Conservation (phyloP, 2,329 filamentous ascomycete genomes). For the Exophiala aquamarina region DNA sequence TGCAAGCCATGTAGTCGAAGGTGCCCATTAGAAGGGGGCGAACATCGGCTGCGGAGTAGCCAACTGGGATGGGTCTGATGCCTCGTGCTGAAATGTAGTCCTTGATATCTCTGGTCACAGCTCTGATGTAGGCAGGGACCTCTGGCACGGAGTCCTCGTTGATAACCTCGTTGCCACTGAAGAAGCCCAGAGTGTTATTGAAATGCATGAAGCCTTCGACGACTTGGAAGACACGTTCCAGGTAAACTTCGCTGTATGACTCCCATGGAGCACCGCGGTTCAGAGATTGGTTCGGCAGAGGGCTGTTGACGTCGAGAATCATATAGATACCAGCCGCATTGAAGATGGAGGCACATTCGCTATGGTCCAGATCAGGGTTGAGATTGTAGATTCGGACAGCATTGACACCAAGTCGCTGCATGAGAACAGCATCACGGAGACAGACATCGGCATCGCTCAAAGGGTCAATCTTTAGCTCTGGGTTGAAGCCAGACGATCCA, state of each 20-base stretch:
- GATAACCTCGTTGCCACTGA: conserved; percentile 68
- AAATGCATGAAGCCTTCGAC: conserved; percentile 68
- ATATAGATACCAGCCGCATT: conserved; percentile 67
- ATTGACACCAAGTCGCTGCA: conserved; percentile 64
- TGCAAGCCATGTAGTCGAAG: conserved; percentile 62
- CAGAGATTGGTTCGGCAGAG: conserved; percentile 55
- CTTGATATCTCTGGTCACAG: conserved; percentile 67
- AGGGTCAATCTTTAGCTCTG: conserved; percentile 50
- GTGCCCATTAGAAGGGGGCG: conserved; percentile 60
- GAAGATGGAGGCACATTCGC: conserved; percentile 64
- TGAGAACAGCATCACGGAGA: conserved; percentile 62
- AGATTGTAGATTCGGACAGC: conserved; percentile 67
- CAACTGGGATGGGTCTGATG: conserved; percentile 61
- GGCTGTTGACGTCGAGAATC: conserved; percentile 65
- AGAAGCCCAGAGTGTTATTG: conserved; percentile 66
- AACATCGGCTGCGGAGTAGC: conserved; percentile 68
- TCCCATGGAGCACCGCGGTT: conserved; percentile 55
- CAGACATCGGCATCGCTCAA: conserved; percentile 59
- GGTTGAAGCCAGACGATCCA: conserved; percentile 58
- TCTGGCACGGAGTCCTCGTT: conserved; percentile 57
- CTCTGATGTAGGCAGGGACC: conserved; percentile 60
- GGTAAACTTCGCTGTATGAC: conserved; percentile 57
- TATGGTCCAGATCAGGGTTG: conserved; percentile 59
- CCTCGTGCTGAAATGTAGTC: conserved; percentile 64
- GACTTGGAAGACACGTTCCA: conserved; percentile 60